Conservation (phyloP, 1,139 yeast genomes). For the Geotrichum siamense region DNA sequence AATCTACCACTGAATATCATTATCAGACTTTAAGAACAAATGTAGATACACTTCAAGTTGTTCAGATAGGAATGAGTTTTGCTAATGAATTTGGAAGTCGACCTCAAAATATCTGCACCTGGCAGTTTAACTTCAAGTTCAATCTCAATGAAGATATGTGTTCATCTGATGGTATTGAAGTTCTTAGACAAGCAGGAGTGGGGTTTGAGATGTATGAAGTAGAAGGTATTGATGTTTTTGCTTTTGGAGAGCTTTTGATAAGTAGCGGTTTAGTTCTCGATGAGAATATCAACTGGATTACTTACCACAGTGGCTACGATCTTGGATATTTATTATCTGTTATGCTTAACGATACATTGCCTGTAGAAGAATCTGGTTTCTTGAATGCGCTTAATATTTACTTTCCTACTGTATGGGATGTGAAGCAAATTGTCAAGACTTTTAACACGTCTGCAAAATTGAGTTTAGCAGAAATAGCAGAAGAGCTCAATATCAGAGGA, state of each 20-base stretch:
- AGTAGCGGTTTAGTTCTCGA: slow-evolving; percentile 81
- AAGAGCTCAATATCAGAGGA: slow-evolving; percentile 39
- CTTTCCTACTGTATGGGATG: slow-evolving; percentile 80
- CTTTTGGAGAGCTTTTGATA: slow-evolving; percentile 76
- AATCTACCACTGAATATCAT: slow-evolving; percentile 85
- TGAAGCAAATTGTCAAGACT: slow-evolving; percentile 64
- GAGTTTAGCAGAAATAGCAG: slow-evolving; percentile 40
- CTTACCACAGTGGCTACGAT: slow-evolving; percentile 88
- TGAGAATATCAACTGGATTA: slow-evolving; percentile 72
- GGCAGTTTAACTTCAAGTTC: slow-evolving; percentile 92
- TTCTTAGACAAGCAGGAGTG: slow-evolving; percentile 72
- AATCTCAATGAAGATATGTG: slow-evolving; percentile 71
- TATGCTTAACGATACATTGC: slow-evolving; percentile 68
- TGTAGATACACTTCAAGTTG: slow-evolving; percentile 76
- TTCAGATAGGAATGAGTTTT: slow-evolving; percentile 82
- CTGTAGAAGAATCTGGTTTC: slow-evolving; percentile 74
- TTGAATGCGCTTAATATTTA: slow-evolving; percentile 61
- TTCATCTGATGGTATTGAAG: slow-evolving; percentile 66
- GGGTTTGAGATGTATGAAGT: slow-evolving; percentile 70
- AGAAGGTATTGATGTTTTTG: slow-evolving; percentile 71
- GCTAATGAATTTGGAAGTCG: slow-evolving; percentile 71
- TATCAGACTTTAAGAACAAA: slow-evolving; percentile 91
- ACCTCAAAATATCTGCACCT: slow-evolving; percentile 66
- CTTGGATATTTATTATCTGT: slow-evolving; percentile 81
- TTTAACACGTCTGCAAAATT: slow-evolving; percentile 36